A percentile compares a stretch with the other conserved stretches of the same genome.
These are phyloP conservation scores for Pseudozyma sp. DNA, from an alignment of 1,284 basidiomycete species.

Conservation along the genomic window DNA sequence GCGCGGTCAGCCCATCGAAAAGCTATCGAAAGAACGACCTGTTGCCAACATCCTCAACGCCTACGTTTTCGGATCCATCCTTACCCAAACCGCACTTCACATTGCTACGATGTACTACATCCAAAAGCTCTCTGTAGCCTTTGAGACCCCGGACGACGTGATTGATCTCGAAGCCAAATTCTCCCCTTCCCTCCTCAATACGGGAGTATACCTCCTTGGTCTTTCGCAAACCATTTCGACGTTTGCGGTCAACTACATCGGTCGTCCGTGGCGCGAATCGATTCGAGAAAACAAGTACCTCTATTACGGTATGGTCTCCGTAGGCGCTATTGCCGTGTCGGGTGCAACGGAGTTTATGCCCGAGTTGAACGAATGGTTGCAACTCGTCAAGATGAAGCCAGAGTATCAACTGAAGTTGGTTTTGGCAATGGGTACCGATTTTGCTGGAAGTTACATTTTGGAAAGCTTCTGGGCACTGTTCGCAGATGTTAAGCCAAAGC, in stretches of 20 bases:
- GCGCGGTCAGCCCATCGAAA: slow-evolving; percentile 64
- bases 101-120: slow-evolving; percentile 65
- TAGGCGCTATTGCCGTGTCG: slow-evolving; percentile 59
- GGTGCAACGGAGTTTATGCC: slow-evolving; percentile 81
- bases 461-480: slow-evolving; percentile 90
- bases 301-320: slow-evolving; percentile 62
- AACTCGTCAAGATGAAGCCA: slow-evolving; percentile 89
- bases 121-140: slow-evolving; percentile 48
- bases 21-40: slow-evolving; percentile 62
- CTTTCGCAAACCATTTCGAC: slow-evolving; percentile 65
- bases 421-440: slow-evolving; percentile 84
- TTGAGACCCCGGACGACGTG: slow-evolving; percentile 55
- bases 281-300: slow-evolving; percentile 64
- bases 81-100: slow-evolving; percentile 66
- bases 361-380: slow-evolving; percentile 94
- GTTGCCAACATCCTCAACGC: slow-evolving; percentile 64
- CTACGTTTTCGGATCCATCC: slow-evolving; percentile 64
- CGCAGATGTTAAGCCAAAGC: slow-evolving; percentile 82
- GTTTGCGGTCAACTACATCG: slow-evolving; percentile 68
- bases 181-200: slow-evolving; percentile 64
- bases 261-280: slow-evolving; percentile 63
- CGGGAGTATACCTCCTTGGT: slow-evolving; percentile 65
- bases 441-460: slow-evolving; percentile 85
- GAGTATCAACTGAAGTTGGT: slow-evolving; percentile 71
- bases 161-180: slow-evolving; percentile 67